These are phyloP conservation scores for Eucalyptus erythrocorys DNA, from an alignment of 345 rosid genomes.

Conservation along the genomic window DNA sequence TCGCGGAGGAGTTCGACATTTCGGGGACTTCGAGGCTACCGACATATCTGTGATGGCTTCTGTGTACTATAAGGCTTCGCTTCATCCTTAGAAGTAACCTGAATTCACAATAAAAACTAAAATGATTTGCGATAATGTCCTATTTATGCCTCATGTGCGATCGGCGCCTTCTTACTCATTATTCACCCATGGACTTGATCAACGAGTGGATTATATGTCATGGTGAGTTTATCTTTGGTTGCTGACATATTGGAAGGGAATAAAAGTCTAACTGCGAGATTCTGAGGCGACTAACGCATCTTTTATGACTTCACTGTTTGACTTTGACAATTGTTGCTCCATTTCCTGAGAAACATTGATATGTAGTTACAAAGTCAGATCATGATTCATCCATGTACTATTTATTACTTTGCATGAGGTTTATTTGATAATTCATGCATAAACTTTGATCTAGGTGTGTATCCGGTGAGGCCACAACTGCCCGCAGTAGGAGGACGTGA, in stretches of 20 bases:
- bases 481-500: conserved; percentile 92
- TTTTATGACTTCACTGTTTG: background rate
- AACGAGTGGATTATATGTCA: background rate
- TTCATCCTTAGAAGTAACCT: too few species aligned
- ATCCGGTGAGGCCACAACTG: conserved; percentile 78
- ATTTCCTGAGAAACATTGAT: background rate
- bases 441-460: conserved; percentile 39
- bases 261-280: background rate
- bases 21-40: background rate
- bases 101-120: background rate
- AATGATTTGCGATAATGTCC: background rate
- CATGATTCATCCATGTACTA: background rate
- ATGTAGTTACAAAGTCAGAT: background rate
- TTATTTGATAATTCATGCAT: background rate
- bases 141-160: background rate
- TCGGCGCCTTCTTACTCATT: background rate
- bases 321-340: background rate
- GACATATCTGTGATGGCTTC: background rate
- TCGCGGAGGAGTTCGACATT: background rate
- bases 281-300: background rate
- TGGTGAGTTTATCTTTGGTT: background rate
- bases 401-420: background rate
- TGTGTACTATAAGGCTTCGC: background rate
- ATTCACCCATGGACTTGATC: background rate
- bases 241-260: background rate